Percentiles rank a stretch among this genome's conserved stretches.
Evolutionary conservation across 352 stramenopile species (phyloP).

Genomic region (Phytophthora tentaculata): DNA sequence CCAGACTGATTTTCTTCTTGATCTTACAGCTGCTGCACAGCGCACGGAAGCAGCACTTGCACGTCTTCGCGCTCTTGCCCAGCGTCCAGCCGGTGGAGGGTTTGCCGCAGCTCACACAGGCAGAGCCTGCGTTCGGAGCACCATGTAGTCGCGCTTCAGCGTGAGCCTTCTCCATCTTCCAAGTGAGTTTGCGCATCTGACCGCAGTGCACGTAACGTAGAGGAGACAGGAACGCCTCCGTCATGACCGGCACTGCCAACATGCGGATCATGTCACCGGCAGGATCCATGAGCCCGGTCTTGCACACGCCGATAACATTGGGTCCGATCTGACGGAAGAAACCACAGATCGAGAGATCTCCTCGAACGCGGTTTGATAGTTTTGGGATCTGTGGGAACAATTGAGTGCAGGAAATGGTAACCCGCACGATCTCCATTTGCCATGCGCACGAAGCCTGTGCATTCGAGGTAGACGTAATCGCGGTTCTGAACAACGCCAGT

Average conservation of each 20-base stretch:
- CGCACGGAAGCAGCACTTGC: conserved; percentile 43
- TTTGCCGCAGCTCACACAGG: conserved; percentile 31
- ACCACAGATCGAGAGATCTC: conserved; percentile 54
- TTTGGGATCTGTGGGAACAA: conserved; percentile 52
- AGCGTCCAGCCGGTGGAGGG: conserved; percentile 36
- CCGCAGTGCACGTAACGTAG: conserved; percentile 51
- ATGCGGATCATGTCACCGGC: conserved; percentile 49
- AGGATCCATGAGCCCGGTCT: conserved; percentile 41
- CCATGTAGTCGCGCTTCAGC: conserved; percentile 34
- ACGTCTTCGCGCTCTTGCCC: conserved; percentile 35
- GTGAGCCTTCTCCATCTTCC: conserved; percentile 54
- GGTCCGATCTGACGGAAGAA: conserved; percentile 57
- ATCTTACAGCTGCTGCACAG: conserved; percentile 44
- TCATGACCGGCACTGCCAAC: conserved; percentile 43
- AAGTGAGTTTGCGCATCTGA: conserved; percentile 75
- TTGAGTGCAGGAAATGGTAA: conserved; percentile 71
- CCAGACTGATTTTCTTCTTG: conserved; percentile 48
- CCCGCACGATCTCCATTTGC: conserved; percentile 58
- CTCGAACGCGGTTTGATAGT: conserved; percentile 45
- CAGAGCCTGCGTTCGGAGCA: conserved; percentile 28
- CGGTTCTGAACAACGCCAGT: conserved; percentile 56
- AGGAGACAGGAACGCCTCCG: conserved; percentile 46
- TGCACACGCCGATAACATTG: conserved; percentile 56
- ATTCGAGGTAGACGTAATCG: conserved; percentile 69
- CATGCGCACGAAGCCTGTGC: conserved; percentile 48